phyloP scores from a whole-genome alignment of 169 alveolate genomes.

The Plasmodium billcollinsi region DNA sequence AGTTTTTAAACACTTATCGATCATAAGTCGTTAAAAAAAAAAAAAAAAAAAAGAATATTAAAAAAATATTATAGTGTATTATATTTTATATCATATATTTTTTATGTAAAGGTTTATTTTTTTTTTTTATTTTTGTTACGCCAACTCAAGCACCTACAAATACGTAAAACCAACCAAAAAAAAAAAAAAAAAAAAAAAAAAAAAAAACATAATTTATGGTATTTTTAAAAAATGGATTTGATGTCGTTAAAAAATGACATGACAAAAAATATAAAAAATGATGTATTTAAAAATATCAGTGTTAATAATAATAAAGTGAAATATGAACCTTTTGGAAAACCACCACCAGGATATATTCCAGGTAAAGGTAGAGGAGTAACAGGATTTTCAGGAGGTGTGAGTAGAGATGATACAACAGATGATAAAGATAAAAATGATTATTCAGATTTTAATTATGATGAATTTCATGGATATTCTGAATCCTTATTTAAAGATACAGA shows the following conservation, averaged over 20 bases:
- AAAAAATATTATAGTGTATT: no score
- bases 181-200: background rate
- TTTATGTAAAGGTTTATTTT: background rate
- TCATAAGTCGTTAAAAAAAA: no score
- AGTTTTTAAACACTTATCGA: no score
- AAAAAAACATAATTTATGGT: background rate
- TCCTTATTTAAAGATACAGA: conserved; percentile 88
- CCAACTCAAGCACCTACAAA: no score
- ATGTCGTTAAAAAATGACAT: background rate
- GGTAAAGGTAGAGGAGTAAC: conserved; percentile 98
- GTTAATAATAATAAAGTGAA: conserved; percentile 15
- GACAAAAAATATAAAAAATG: conserved; percentile 28
- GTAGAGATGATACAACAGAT: conserved; percentile 94
- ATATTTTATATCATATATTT: no score
- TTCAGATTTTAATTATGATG: conserved; percentile 93
- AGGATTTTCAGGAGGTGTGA: conserved; percentile 98
- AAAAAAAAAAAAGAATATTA: no score
- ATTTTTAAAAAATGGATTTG: background rate
- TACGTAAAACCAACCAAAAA: no score
- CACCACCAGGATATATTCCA: conserved; percentile 97
- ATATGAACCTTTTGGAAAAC: conserved; percentile 91
- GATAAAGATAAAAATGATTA: conserved; percentile 91
- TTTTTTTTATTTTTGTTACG: background rate
- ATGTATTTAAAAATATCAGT: background rate
- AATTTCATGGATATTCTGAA: conserved; percentile 94